Percentiles rank a stretch among this genome's conserved stretches.
phyloP scores from a whole-genome alignment of 228 moss, liverwort and hornwort species.

The Sphagnum magellanicum region DNA sequence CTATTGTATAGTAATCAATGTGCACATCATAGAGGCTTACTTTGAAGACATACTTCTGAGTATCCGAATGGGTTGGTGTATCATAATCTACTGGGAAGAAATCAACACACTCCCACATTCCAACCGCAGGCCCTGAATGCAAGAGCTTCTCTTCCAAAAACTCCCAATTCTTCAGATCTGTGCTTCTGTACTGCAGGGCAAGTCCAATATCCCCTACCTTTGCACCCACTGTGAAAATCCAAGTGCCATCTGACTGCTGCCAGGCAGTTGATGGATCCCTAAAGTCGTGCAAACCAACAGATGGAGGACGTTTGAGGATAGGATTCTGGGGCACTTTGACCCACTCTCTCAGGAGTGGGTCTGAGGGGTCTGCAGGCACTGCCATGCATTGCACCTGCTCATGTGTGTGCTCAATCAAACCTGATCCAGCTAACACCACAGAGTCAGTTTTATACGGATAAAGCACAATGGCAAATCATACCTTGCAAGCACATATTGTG shows the following conservation, averaged over 20 bases:
- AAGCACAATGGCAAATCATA: no score
- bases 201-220: conserved; percentile 33
- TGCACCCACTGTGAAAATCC: conserved; percentile 47
- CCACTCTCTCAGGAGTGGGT: conserved; percentile 58
- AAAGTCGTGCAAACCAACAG: conserved; percentile 35
- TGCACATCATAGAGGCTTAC: conserved; percentile 40
- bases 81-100: conserved; percentile 32
- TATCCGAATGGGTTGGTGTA: conserved; percentile 11
- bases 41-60: conserved; percentile 51
- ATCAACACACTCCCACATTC: conserved; percentile 64
- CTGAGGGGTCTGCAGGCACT: conserved; percentile 43
- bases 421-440: not conserved
- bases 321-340: conserved; percentile 45
- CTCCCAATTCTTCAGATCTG: conserved; percentile 53
- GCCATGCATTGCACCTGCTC: conserved; percentile 61
- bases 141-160: conserved; percentile 26
- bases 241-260: conserved; percentile 57
- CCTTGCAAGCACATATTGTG: no score
- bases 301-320: conserved; percentile 32
- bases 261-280: conserved; percentile 80
- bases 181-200: conserved; percentile 51
- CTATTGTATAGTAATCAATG: conserved; percentile 62
- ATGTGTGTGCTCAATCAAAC: not conserved
- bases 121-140: conserved; percentile 24
- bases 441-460: not conserved